Evolutionary conservation across 108 stramenopile genomes (phyloP).

Genomic region (Skeletonema menzelii): DNA sequence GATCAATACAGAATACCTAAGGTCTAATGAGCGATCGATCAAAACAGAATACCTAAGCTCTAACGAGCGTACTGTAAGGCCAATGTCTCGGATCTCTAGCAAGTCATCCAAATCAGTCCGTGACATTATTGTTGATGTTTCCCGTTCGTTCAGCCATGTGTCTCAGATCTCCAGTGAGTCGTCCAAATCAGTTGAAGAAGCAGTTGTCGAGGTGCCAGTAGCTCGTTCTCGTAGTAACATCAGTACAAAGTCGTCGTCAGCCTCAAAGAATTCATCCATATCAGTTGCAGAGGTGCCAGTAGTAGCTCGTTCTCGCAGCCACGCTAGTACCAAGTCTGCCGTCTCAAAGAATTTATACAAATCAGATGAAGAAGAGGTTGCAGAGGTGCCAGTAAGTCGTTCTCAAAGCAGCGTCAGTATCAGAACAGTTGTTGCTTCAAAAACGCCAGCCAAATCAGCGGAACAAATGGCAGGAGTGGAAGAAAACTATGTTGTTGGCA

Average conservation of each 20-base stretch:
- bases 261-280: background rate
- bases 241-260: background rate
- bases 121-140: background rate
- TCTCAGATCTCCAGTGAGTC: background rate
- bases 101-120: no score
- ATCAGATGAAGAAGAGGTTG: background rate
- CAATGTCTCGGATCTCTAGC: background rate
- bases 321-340: background rate
- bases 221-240: background rate
- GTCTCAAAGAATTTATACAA: background rate
- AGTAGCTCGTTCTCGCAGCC: background rate
- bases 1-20: no score
- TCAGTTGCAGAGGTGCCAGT: background rate
- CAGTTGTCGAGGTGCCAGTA: background rate
- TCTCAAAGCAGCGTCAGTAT: background rate
- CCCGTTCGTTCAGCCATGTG: background rate
- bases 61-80: no score
- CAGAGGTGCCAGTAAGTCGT: background rate
- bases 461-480: no score
- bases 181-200: background rate
- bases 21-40: no score
- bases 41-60: no score
- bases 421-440: no score
- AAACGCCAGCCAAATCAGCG: no score
- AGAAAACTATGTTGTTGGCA: no score